Conservation (phyloP, 768 basidiomycete species). For the Leccinum uliginosum region DNA sequence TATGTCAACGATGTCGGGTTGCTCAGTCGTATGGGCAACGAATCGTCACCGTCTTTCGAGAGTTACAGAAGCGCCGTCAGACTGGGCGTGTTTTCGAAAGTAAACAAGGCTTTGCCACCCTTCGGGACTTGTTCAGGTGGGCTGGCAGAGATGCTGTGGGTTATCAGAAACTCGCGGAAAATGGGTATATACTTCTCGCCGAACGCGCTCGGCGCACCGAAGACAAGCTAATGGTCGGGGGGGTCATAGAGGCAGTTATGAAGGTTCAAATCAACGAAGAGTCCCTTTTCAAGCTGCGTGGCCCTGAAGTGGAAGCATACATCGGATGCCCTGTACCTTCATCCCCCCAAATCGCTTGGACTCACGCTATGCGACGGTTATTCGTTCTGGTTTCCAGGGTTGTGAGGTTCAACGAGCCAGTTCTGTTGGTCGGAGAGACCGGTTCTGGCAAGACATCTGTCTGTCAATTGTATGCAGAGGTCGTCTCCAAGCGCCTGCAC, state of each 20-base stretch:
- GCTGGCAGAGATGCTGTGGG: conserved; percentile 84
- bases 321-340: conserved; percentile 54
- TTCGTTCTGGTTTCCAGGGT: conserved; percentile 84
- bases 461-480: conserved; percentile 82
- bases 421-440: conserved; percentile 96
- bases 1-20: conserved; percentile 89
- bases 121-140: conserved; percentile 99
- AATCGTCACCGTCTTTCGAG: conserved; percentile 89
- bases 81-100: conserved; percentile 93
- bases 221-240: conserved; percentile 86
- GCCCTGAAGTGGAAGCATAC: conserved; percentile 40
- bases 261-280: conserved; percentile 77
- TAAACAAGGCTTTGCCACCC: conserved; percentile 93
- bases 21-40: conserved; percentile 90
- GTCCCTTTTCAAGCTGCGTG: conserved; percentile 58
- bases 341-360: conserved; percentile 70
- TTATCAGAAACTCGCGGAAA: conserved; percentile 89
- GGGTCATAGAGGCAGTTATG: conserved; percentile 87
- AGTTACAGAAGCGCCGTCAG: conserved; percentile 89
- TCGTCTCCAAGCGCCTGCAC: conserved; percentile 54
- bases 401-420: conserved; percentile 86
- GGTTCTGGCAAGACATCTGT: conserved; percentile 98
- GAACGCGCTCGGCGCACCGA: conserved; percentile 83
- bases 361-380: conserved; percentile 85
- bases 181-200: conserved; percentile 96